Base-by-base conservation (phyloP, 2,329 filamentous ascomycete species). In the Ophiostoma sp. region DNA sequence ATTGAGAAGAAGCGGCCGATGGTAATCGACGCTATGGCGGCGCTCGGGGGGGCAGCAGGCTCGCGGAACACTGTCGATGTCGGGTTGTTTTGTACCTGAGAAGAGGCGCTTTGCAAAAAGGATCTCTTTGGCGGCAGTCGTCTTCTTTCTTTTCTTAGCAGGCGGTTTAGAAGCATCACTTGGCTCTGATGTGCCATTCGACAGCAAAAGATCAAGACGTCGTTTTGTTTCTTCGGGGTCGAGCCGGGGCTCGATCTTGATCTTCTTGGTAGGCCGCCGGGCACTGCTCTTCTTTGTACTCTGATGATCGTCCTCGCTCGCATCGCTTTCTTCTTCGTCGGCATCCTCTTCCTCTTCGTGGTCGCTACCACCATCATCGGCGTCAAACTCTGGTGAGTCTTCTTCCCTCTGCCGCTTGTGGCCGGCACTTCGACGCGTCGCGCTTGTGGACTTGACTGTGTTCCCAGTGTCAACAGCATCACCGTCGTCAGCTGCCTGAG, bases 1-100 rank as follows among this genome's bases (percentile, higher is more conserved):
- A 69, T 80, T 75, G 1, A 86, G 77, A 2, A 86, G 77, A 4
- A 82, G 75, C 0, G 84, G 83, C 2, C 77, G 77, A 73, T 86
- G 84, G 69, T 86, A 86, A 42, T 72, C 64, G n/a, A 76, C 66
- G 41, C 68, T 49, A 69, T 84, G 82, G n/a, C 63, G 69, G 6
- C 78, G 76, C 36, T 52, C 65, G 1, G 75, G 77, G 6, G 75
- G 74, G 38, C 60, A 65, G 42, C 74, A 74, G 0, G 52, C 11
- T 0, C 38, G 73, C 49, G 7, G 64, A 9, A 27, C 27, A 27
- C 27, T 27, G 27, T 27, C 27, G 27, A 4, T 55, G 1, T 47
- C 7, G 14, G 49, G 5, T 14, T 40, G 18, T 64, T 55, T n/a
- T 14, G 40, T 36, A 8, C 18, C 9, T 36, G 63, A 36, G 41